A percentile compares a stretch with the other conserved stretches of the same genome.
Conservation (phyloP, 148 eudicot species). For the Suaeda aralocaspica region DNA sequence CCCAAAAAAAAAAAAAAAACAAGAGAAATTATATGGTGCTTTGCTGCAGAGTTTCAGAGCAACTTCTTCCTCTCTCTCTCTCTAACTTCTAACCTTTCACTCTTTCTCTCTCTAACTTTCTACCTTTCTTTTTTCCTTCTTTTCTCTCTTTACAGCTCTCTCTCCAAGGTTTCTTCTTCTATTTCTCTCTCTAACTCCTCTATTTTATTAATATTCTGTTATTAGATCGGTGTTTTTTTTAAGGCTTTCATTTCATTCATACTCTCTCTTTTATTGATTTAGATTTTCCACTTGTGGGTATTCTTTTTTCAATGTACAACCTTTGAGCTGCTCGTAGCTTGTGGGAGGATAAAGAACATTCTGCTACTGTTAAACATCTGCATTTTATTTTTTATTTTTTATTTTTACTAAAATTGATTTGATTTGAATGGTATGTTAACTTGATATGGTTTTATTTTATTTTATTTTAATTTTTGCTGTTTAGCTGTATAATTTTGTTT, state of each 20-base stretch:
- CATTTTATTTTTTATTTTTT: slow-evolving; percentile 1
- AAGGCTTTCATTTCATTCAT: background rate
- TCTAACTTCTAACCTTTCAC: no score
- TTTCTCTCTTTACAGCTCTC: background rate
- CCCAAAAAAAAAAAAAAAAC: no score
- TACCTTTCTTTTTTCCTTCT: background rate
- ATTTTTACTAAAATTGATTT: no score
- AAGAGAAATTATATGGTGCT: no score
- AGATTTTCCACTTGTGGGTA: background rate
- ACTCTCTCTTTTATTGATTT: slow-evolving; percentile 5
- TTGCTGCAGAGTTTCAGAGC: no score
- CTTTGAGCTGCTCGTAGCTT: background rate
- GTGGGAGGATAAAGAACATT: background rate
- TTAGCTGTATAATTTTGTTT: background rate
- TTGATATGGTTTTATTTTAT: background rate
- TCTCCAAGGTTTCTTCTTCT: background rate
- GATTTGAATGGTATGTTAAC: background rate
- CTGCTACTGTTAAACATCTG: background rate
- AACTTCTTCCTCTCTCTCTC: no score
- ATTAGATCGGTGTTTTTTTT: background rate
- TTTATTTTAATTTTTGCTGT: background rate
- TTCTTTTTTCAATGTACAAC: background rate
- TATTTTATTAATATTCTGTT: background rate
- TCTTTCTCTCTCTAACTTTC: slow-evolving; percentile 9
- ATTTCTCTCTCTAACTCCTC: background rate